phyloP scores from a whole-genome alignment of 129 eudicot species.

The Artemisia annua region DNA sequence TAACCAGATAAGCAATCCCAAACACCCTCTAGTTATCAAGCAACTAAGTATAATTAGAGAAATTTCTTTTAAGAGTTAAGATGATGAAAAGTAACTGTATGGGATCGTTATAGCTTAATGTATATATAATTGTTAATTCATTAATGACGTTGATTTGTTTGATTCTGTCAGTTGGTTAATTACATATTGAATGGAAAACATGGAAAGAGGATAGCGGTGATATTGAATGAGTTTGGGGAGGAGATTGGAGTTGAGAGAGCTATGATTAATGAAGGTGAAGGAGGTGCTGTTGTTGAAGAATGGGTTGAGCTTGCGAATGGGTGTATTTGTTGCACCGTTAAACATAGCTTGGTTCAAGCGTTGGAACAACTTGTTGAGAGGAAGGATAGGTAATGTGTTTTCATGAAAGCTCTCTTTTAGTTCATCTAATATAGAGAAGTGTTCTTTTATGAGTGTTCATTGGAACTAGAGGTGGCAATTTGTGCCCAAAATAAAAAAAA shows the following conservation, averaged over 20 bases:
- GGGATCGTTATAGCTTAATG: not conserved
- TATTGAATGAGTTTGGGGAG: slow-evolving; percentile 94
- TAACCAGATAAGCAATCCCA: no score
- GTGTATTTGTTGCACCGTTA: slow-evolving; percentile 92
- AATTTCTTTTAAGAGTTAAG: not conserved
- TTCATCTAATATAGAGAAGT: no score
- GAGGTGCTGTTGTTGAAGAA: slow-evolving; percentile 87
- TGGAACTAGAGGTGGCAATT: no score
- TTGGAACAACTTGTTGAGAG: slow-evolving; percentile 87
- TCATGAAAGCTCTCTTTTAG: not conserved
- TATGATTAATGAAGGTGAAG: slow-evolving; percentile 96
- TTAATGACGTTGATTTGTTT: not conserved
- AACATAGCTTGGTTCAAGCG: slow-evolving; percentile 95
- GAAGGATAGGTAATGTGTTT: slow-evolving; percentile 62
- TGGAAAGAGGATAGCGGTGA: slow-evolving; percentile 95
- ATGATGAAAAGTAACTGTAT: not conserved
- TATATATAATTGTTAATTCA: not conserved
- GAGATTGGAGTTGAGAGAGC: slow-evolving; percentile 98
- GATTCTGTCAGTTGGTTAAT: slow-evolving; percentile 62
- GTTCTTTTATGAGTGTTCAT: not conserved
- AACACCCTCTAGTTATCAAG: not conserved
- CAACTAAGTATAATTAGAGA: not conserved
- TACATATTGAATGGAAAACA: slow-evolving; percentile 72
- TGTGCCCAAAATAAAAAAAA: no score
- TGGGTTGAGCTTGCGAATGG: slow-evolving; percentile 99